These are phyloP conservation scores for Volvariella volvacea DNA, from an alignment of 1,284 basidiomycete genomes.

Conservation along the genomic window DNA sequence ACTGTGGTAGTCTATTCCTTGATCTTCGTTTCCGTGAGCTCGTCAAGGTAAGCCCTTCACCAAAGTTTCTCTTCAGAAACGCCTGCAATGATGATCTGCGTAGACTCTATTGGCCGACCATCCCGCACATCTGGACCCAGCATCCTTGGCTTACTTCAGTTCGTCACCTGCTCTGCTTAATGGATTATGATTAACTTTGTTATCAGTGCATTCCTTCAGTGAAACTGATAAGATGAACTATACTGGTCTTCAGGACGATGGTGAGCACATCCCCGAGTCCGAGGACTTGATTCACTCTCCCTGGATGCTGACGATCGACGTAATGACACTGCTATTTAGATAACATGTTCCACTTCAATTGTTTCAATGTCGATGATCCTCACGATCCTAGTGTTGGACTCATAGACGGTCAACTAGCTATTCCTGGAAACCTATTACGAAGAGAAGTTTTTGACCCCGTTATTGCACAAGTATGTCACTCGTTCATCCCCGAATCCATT, in stretches of 20 bases:
- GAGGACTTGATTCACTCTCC: too few relatives aligned
- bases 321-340: constrained; percentile 40
- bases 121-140: constrained; percentile 70
- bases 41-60: constrained; percentile 41
- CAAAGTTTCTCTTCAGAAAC: constrained; percentile 1
- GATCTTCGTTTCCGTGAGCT: constrained; percentile 77
- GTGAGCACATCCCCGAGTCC: constrained; percentile 27
- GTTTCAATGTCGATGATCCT: constrained; percentile 72
- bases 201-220: constrained; percentile 67
- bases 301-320: too few relatives aligned
- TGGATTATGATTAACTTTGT: constrained; percentile 5
- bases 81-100: neutral
- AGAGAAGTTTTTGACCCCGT: constrained; percentile 78
- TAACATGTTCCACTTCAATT: constrained; percentile 76
- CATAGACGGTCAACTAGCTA: constrained; percentile 71
- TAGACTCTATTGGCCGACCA: constrained; percentile 57
- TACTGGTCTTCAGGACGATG: constrained; percentile 63
- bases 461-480: constrained; percentile 50
- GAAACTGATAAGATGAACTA: constrained; percentile 81
- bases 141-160: constrained; percentile 75
- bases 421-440: constrained; percentile 70
- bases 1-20: constrained; percentile 77
- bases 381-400: constrained; percentile 70
- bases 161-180: constrained; percentile 12
- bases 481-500: constrained; percentile 9